Conservation (phyloP, 2,329 filamentous ascomycete species). For the Lasiodiplodia citricola region DNA sequence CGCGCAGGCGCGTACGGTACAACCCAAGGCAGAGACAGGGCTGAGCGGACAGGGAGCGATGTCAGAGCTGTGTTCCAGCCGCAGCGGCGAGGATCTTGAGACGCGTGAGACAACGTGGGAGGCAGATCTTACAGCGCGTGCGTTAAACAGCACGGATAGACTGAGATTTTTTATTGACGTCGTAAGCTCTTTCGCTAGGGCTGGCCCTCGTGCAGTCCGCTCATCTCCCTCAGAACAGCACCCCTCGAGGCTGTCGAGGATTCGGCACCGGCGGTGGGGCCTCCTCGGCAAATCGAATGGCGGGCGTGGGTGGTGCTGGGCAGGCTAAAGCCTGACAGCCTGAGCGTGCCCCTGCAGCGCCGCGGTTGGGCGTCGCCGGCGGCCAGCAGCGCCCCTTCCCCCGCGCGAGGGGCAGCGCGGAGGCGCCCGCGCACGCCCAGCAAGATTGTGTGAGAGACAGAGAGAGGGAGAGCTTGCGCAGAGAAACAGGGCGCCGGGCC, state of each 20-base stretch:
- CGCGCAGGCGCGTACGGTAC: constrained; percentile 8
- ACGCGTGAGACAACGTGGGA: constrained; percentile 26
- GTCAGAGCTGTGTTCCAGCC: constrained; percentile 15
- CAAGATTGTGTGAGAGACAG: no score
- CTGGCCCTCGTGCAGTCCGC: constrained; percentile 19
- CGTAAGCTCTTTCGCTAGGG: constrained; percentile 25
- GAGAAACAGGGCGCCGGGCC: constrained; percentile 12
- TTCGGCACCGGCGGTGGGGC: constrained; percentile 19
- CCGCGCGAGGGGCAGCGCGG: constrained; percentile 8
- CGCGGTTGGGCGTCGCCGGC: constrained; percentile 8
- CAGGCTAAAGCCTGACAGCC: constrained; percentile 22
- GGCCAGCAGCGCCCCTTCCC: neutral
- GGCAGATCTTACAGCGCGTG: constrained; percentile 24
- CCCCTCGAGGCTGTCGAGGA: constrained; percentile 13
- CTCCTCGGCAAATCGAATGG: constrained; percentile 17
- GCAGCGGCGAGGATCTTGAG: constrained; percentile 21
- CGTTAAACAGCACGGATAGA: constrained; percentile 13
- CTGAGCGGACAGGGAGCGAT: constrained; percentile 19
- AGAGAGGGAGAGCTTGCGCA: neutral
- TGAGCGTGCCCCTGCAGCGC: constrained; percentile 14
- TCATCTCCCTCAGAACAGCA: constrained; percentile 24
- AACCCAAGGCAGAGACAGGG: constrained; percentile 1
- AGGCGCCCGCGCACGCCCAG: neutral
- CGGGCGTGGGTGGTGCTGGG: constrained; percentile 18
- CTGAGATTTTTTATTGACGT: constrained; percentile 20